Conservation (phyloP, 2,329 filamentous ascomycete species). For the Meredithiella fracta region DNA sequence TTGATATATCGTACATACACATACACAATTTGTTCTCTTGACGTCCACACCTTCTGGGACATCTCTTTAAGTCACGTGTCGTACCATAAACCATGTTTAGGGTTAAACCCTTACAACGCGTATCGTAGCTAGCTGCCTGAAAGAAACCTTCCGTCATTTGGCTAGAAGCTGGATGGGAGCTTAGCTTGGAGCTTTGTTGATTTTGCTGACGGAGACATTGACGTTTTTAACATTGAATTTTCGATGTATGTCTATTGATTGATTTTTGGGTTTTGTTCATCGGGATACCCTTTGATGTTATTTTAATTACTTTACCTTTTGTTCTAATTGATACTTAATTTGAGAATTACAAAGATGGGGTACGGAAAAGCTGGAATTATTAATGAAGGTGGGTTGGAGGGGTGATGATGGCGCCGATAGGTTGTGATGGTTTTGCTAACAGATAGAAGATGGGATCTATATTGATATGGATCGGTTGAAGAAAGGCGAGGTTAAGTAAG, state of each 20-base stretch:
- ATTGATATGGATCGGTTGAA: slow-evolving; percentile 98
- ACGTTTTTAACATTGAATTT: not conserved
- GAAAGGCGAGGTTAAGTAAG: slow-evolving; percentile 97
- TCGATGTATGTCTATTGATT: too few species aligned
- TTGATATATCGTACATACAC: too few species aligned
- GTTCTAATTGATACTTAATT: not conserved
- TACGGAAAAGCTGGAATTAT: slow-evolving; percentile 45
- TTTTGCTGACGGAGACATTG: not conserved
- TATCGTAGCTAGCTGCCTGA: slow-evolving; percentile 14
- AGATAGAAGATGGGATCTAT: slow-evolving; percentile 78
- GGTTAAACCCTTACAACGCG: slow-evolving; percentile 10
- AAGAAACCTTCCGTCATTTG: slow-evolving; percentile 4
- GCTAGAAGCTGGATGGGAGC: not conserved
- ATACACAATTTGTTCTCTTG: too few species aligned
- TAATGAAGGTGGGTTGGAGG: slow-evolving; percentile 38
- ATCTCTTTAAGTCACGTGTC: too few species aligned
- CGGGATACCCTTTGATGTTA: not conserved
- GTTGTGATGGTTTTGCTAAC: not conserved
- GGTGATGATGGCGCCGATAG: slow-evolving; percentile 10
- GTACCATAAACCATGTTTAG: not conserved
- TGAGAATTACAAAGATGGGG: slow-evolving; percentile 33
- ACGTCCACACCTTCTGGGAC: too few species aligned
- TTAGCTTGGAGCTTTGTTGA: not conserved
- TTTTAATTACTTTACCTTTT: not conserved
- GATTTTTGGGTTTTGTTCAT: too few species aligned